phyloP scores from a whole-genome alignment of 2,329 filamentous ascomycete genomes.

The Ophiosphaerella herpotricha region DNA sequence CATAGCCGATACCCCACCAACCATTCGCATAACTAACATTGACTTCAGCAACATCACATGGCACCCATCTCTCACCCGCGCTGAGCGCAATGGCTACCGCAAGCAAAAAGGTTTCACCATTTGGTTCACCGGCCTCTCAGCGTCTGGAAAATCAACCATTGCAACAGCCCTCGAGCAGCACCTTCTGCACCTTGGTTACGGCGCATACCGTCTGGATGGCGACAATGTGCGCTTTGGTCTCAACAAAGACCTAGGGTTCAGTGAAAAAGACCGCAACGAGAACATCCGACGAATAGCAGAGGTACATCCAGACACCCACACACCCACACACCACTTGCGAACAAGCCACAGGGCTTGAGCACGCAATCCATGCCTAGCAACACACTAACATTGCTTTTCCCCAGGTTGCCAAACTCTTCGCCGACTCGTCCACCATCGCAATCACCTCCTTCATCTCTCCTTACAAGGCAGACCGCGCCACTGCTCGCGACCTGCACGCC shows the following conservation, averaged over 20 bases:
- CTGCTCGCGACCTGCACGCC: constrained; percentile 80
- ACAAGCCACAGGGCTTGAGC: constrained; percentile 10
- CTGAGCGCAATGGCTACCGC: constrained; percentile 74
- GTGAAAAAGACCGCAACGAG: constrained; percentile 90
- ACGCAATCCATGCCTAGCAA: constrained; percentile 17
- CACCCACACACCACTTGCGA: neutral
- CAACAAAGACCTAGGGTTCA: constrained; percentile 97
- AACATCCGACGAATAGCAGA: constrained; percentile 97
- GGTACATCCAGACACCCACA: constrained; percentile 38
- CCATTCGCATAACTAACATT: constrained; percentile 16
- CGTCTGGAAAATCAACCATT: constrained; percentile 95
- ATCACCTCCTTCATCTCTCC: constrained; percentile 97
- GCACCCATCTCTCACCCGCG: constrained; percentile 79
- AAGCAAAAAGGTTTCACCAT: constrained; percentile 90
- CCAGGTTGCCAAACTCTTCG: constrained; percentile 91
- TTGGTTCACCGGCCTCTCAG: constrained; percentile 96
- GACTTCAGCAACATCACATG: constrained; percentile 80
- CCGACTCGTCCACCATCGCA: constrained; percentile 83
- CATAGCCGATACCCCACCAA: constrained; percentile 35
- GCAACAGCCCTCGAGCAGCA: constrained; percentile 97
- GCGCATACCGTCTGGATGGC: constrained; percentile 92
- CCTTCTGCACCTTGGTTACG: constrained; percentile 80
- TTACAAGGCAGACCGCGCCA: constrained; percentile 82
- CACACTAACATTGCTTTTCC: constrained; percentile 2
- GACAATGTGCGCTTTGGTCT: constrained; percentile 98